phyloP scores from a whole-genome alignment of 1,284 basidiomycete species.

The Boletus subluridellus region DNA sequence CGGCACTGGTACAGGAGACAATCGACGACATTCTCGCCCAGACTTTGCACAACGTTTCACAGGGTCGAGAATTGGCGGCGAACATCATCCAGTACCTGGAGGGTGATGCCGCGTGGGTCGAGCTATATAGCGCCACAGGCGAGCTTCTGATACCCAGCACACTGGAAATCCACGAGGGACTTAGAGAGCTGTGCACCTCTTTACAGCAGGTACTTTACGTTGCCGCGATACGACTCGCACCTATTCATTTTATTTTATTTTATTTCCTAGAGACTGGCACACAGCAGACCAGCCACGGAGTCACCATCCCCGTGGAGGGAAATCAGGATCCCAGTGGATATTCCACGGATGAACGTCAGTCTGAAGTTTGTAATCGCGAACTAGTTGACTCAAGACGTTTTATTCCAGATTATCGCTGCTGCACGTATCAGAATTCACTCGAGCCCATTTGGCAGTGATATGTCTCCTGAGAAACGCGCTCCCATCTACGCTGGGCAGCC shows the following conservation, averaged over 20 bases:
- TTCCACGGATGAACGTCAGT: slow-evolving; percentile 75
- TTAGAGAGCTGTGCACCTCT: slow-evolving; percentile 37
- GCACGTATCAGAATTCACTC: slow-evolving; percentile 54
- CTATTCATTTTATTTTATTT: not conserved
- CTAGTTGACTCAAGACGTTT: slow-evolving; percentile 1
- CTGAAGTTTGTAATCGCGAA: not conserved
- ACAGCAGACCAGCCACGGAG: slow-evolving; percentile 10
- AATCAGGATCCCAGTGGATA: slow-evolving; percentile 75
- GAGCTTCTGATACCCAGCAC: slow-evolving; percentile 56
- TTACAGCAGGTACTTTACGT: slow-evolving; percentile 40
- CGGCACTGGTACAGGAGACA: slow-evolving; percentile 52
- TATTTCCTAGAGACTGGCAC: slow-evolving; percentile 24
- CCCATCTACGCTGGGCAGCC: slow-evolving; percentile 77
- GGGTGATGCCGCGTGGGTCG: slow-evolving; percentile 60
- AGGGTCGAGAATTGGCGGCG: slow-evolving; percentile 40
- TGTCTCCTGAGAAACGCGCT: slow-evolving; percentile 29
- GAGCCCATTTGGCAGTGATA: slow-evolving; percentile 27
- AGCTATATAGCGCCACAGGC: slow-evolving; percentile 63
- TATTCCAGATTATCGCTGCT: slow-evolving; percentile 63
- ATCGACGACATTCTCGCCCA: slow-evolving; percentile 44
- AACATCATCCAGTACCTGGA: slow-evolving; percentile 59
- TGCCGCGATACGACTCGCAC: not conserved
- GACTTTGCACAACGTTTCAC: slow-evolving; percentile 27
- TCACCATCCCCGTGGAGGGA: slow-evolving; percentile 51
- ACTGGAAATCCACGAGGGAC: slow-evolving; percentile 36